A percentile compares a stretch with the other conserved stretches of the same genome.
phyloP scores from a whole-genome alignment of 768 basidiomycete species.

The Tylopilus intermedius region DNA sequence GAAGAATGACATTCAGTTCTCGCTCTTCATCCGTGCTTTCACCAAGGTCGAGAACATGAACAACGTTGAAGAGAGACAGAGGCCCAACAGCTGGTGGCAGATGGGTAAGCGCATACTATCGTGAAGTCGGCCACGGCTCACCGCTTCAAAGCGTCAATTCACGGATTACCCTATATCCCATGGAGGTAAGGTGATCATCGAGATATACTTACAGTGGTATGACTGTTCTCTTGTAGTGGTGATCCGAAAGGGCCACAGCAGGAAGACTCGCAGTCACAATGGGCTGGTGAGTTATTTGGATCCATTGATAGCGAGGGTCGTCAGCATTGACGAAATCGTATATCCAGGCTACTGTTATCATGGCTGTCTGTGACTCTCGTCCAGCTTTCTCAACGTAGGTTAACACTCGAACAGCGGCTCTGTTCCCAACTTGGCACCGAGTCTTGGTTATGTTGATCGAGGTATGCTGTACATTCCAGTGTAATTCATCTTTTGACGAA shows the following conservation, averaged over 20 bases:
- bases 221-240: conserved; percentile 4
- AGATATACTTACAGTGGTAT: not conserved
- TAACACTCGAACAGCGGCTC: conserved; percentile 15
- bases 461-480: not conserved
- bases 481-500: too few relatives aligned
- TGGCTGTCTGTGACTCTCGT: conserved; percentile 4
- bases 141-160: conserved; percentile 5
- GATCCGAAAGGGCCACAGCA: conserved; percentile 11
- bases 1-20: conserved; percentile 10
- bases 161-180: conserved; percentile 10
- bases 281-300: conserved; percentile 7
- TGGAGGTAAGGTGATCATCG: conserved; percentile 1
- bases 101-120: conserved; percentile 1
- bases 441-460: conserved; percentile 12
- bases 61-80: not conserved
- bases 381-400: not conserved
- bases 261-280: conserved; percentile 5
- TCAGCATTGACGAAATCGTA: conserved; percentile 1
- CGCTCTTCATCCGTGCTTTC: conserved; percentile 19
- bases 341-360: conserved; percentile 20
- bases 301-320: not conserved
- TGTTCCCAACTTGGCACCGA: conserved; percentile 24
- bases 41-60: conserved; percentile 4
- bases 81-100: conserved; percentile 19
- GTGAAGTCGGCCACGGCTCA: not conserved